A percentile compares a stretch with the other conserved stretches of the same genome.
These are phyloP conservation scores for Camelina neglecta DNA, from an alignment of 345 rosid species.

Conservation along the genomic window DNA sequence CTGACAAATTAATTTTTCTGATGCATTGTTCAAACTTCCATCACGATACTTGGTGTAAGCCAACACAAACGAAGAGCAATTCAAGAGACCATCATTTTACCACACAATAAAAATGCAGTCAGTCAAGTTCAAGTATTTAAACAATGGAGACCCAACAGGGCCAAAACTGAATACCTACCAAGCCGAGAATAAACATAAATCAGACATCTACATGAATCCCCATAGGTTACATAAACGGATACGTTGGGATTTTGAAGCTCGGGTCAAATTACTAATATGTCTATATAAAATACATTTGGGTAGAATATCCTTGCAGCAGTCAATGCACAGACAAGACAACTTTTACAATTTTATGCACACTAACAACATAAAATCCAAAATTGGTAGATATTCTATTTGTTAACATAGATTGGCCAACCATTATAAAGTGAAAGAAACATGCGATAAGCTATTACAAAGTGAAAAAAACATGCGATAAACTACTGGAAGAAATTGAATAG, in stretches of 20 bases:
- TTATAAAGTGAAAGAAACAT: neutral
- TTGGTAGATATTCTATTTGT: neutral
- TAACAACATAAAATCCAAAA: neutral
- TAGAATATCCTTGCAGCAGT: neutral
- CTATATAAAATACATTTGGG: neutral
- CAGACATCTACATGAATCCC: neutral
- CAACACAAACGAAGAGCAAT: neutral
- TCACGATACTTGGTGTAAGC: slow-evolving; percentile 14
- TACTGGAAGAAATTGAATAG: neutral
- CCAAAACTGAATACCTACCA: slow-evolving; percentile 3
- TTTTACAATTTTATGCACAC: neutral
- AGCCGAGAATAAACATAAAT: neutral
- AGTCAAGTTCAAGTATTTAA: neutral
- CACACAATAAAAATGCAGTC: slow-evolving; percentile 16
- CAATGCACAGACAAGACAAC: neutral
- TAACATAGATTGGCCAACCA: neutral
- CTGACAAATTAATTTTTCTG: neutral
- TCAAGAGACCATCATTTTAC: slow-evolving; percentile 12
- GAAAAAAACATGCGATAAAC: neutral
- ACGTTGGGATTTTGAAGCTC: neutral
- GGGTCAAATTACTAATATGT: neutral
- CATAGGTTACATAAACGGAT: neutral
- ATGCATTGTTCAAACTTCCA: slow-evolving; percentile 20
- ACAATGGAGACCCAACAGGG: neutral
- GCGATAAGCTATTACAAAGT: neutral